These are phyloP conservation scores for Dispira simplex DNA, from an alignment of 192 early-diverging fungal species.

Conservation along the genomic window DNA sequence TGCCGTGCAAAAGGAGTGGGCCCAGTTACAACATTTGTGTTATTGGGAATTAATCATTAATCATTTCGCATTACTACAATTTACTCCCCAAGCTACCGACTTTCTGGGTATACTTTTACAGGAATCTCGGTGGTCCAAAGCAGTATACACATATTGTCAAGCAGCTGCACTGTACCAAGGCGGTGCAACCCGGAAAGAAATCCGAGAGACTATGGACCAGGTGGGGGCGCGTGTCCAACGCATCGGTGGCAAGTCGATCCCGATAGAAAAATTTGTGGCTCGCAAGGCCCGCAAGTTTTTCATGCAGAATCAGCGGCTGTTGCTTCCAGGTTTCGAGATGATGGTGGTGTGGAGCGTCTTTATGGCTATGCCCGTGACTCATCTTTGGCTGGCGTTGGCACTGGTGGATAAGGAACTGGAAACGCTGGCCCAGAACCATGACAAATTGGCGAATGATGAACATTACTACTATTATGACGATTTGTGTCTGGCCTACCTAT, in stretches of 20 bases:
- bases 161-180: slow-evolving; percentile 36
- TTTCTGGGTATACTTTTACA: slow-evolving; percentile 45
- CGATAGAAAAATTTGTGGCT: slow-evolving; percentile 76
- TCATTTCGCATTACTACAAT: slow-evolving; percentile 42
- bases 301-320: slow-evolving; percentile 43
- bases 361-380: slow-evolving; percentile 44
- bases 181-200: slow-evolving; percentile 24
- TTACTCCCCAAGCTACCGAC: slow-evolving; percentile 31
- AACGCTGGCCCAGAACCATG: slow-evolving; percentile 16
- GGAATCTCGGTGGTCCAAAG: slow-evolving; percentile 78
- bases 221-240: slow-evolving; percentile 53
- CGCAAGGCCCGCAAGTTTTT: slow-evolving; percentile 66
- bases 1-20: slow-evolving; percentile 44
- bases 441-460: slow-evolving; percentile 13
- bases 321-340: slow-evolving; percentile 66
- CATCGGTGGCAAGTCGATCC: slow-evolving; percentile 74
- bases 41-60: slow-evolving; percentile 66
- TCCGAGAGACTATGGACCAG: slow-evolving; percentile 40
- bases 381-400: slow-evolving; percentile 24
- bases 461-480: slow-evolving; percentile 51
- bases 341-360: slow-evolving; percentile 54
- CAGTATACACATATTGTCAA: slow-evolving; percentile 60
- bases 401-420: slow-evolving; percentile 30
- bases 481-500: slow-evolving; percentile 49
- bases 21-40: slow-evolving; percentile 62